Percentiles rank a stretch among this genome's conserved stretches.
These are phyloP conservation scores for Mycena sp. DNA, from an alignment of 1,284 basidiomycete species.

Conservation along the genomic window DNA sequence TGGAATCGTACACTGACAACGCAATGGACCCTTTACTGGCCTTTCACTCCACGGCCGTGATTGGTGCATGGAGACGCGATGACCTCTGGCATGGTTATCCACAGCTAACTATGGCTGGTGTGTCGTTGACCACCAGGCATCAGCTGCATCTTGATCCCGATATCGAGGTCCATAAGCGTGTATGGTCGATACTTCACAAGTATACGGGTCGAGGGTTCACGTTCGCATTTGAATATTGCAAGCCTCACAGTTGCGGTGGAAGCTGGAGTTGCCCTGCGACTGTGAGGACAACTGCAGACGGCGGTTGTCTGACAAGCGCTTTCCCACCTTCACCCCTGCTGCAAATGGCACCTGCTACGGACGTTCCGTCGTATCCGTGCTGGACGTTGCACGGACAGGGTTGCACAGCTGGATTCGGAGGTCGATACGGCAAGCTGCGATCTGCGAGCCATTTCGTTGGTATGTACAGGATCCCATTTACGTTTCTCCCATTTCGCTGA, in stretches of 20 bases:
- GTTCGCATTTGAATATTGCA: background rate
- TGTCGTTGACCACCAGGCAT: background rate
- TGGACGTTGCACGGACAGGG: too few relatives aligned
- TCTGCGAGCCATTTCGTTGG: too few relatives aligned
- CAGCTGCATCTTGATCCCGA: background rate
- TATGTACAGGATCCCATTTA: too few relatives aligned
- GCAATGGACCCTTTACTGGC: background rate
- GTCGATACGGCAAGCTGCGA: too few relatives aligned
- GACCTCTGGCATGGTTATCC: background rate
- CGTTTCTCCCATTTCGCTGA: too few relatives aligned
- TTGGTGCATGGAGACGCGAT: background rate
- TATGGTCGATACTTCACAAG: background rate
- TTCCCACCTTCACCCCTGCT: too few relatives aligned
- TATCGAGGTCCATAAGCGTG: background rate
- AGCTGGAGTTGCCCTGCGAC: background rate
- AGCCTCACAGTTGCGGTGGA: background rate
- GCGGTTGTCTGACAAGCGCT: background rate
- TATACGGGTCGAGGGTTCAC: background rate
- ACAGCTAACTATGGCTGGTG: background rate
- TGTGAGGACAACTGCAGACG: background rate
- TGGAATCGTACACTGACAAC: background rate
- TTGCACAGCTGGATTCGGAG: too few relatives aligned
- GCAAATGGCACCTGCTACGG: too few relatives aligned
- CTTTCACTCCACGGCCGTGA: background rate
- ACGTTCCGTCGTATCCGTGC: too few relatives aligned